Evolutionary conservation across 163 green algal genomes (phyloP), one percentile per base, ranked within the genome.

Genomic region (Scenedesmus sp.): DNA sequence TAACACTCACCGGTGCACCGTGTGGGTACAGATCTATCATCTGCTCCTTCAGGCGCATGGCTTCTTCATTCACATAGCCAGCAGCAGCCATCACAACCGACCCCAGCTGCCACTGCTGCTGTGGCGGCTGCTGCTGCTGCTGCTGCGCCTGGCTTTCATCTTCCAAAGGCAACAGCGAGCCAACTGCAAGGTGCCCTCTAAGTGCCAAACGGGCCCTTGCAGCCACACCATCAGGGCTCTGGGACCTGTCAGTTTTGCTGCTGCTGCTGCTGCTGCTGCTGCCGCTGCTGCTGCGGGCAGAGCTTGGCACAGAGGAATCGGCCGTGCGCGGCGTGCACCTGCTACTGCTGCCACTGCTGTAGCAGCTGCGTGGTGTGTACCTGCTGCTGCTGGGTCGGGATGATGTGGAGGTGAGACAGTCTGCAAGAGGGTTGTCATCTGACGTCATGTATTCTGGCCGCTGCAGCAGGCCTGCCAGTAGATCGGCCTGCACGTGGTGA

Each of bases 371-470:
- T 76, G 66, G 66, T 12, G 66, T 76, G 66, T 13, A 26, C 13
- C 70, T 46, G 67, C 55, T 77, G 84, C 10, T 67, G 52, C 2
- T 83, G 86, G 46, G 73, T n/a, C 2, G 5, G 13, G 67, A 4
- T 12, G 66, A 23, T 76, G 3, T 76, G 16, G n/a, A 76, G 66
- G 16, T 76, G 66, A 76, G 66, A 6, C 66, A 76, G 66, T 76
- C 66, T 76, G 66, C 66, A 6, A 90, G 56, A 7, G 86, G 86
- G 52, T 90, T 84, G n/a, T 60, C 86, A 23, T 66, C 54, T 70
- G 86, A 90, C 4, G 86, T 90, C 81, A 77, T 57, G 18, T 84
- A 90, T 46, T 85, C 70, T 46, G 46, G 67, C 18, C 70, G 86
- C 70, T 59, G 67, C 5, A 73, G 73, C 4, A 84, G 26, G 73